Evolutionary conservation across 2,329 filamentous ascomycete species (phyloP).

Genomic region (Calycina herbarum): DNA sequence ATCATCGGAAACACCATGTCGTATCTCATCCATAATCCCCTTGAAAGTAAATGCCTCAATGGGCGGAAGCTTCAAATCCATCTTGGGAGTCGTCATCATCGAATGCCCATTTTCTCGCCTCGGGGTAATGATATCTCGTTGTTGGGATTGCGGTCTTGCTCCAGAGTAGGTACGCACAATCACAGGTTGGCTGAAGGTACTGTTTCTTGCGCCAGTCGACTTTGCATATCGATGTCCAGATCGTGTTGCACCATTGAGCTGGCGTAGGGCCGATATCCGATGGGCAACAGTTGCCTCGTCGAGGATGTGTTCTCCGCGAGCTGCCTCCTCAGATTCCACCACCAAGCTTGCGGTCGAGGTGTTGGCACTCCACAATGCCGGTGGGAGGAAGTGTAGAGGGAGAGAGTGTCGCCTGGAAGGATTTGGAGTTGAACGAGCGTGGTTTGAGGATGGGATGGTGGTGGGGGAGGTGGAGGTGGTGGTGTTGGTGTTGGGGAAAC

Average conservation of each 20-base stretch:
- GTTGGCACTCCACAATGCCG: constrained; percentile 36
- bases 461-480: background rate
- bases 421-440: constrained; percentile 25
- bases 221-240: constrained; percentile 53
- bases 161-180: constrained; percentile 64
- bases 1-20: constrained; percentile 53
- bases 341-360: constrained; percentile 35
- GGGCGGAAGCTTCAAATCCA: constrained; percentile 53
- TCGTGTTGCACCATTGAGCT: constrained; percentile 48
- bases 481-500: background rate
- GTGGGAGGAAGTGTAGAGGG: constrained; percentile 36
- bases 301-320: constrained; percentile 41
- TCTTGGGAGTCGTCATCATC: constrained; percentile 27
- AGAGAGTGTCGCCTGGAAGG: constrained; percentile 34
- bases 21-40: constrained; percentile 59
- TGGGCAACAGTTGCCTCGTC: constrained; percentile 56
- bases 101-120: constrained; percentile 32
- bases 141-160: constrained; percentile 40
- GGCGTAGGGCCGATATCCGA: constrained; percentile 59
- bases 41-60: constrained; percentile 66
- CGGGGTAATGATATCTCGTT: constrained; percentile 30
- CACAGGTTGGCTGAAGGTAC: constrained; percentile 64
- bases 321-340: constrained; percentile 38
- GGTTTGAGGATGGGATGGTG: constrained; percentile 17
- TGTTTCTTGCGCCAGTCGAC: constrained; percentile 53